phyloP scores from a whole-genome alignment of 345 rosid species.

The Stellera chamaejasme region DNA sequence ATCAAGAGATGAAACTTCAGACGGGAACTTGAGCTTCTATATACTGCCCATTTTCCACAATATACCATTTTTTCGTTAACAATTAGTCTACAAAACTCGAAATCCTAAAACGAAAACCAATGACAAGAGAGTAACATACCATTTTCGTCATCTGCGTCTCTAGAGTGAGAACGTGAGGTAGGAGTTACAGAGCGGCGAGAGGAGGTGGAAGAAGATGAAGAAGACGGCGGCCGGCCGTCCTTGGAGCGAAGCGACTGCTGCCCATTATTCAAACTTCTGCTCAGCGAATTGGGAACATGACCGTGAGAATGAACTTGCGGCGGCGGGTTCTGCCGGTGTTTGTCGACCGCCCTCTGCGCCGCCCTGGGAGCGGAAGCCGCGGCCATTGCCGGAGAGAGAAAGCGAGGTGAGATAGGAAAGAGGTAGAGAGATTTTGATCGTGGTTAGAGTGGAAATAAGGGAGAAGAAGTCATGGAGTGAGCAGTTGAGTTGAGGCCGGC shows the following conservation, averaged over 20 bases:
- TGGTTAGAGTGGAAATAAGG: constrained; percentile 15
- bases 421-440: constrained; percentile 9
- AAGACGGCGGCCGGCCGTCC: constrained; percentile 29
- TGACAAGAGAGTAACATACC: constrained; percentile 24
- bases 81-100: too few species aligned
- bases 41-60: too few species aligned
- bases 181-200: constrained; percentile 68
- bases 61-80: too few species aligned
- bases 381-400: constrained; percentile 18
- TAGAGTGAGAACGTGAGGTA: constrained; percentile 43
- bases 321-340: constrained; percentile 25
- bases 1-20: too few species aligned
- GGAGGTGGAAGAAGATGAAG: constrained; percentile 24
- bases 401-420: not conserved
- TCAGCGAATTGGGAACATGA: constrained; percentile 17
- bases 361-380: constrained; percentile 22
- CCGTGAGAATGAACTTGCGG: constrained; percentile 14
- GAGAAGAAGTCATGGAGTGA: not conserved
- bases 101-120: not conserved
- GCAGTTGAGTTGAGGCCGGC: constrained; percentile 36
- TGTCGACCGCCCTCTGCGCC: constrained; percentile 23
- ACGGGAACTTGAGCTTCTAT: not conserved
- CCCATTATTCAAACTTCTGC: constrained; percentile 28
- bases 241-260: constrained; percentile 35
- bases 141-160: constrained; percentile 33